A percentile compares a stretch with the other conserved stretches of the same genome.
Conservation (phyloP, 2,329 filamentous ascomycete species). For the Aspergillus tamarii region DNA sequence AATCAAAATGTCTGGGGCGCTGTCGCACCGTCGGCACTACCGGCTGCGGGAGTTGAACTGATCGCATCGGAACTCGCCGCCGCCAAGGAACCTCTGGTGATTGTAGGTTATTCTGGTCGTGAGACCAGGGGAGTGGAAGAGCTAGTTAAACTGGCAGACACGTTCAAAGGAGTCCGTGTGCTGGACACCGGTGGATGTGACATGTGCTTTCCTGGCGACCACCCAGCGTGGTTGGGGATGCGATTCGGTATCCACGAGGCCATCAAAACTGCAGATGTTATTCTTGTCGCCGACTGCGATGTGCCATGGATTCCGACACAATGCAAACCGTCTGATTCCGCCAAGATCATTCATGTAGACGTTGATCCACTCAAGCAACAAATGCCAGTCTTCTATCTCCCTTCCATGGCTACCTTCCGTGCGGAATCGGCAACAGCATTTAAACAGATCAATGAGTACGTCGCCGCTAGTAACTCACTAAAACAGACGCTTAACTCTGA, state of each 20-base stretch:
- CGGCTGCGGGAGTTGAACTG: slow-evolving; percentile 48
- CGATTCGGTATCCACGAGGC: slow-evolving; percentile 73
- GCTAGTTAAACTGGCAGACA: slow-evolving; percentile 52
- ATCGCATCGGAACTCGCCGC: slow-evolving; percentile 49
- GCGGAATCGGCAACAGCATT: slow-evolving; percentile 68
- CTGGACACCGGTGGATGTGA: slow-evolving; percentile 58
- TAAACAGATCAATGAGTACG: slow-evolving; percentile 68
- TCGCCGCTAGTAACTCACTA: slow-evolving; percentile 53
- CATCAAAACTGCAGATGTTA: slow-evolving; percentile 78
- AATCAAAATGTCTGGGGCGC: slow-evolving; percentile 72
- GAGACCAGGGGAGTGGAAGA: slow-evolving; percentile 46
- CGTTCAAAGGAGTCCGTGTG: slow-evolving; percentile 53
- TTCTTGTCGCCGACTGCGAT: slow-evolving; percentile 84
- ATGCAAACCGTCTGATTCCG: slow-evolving; percentile 59
- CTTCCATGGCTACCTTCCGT: slow-evolving; percentile 66
- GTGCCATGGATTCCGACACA: slow-evolving; percentile 91
- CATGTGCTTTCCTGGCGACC: slow-evolving; percentile 54
- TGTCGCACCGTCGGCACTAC: slow-evolving; percentile 68
- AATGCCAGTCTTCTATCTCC: slow-evolving; percentile 74
- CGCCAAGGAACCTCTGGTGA: slow-evolving; percentile 53
- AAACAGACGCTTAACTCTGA: slow-evolving; percentile 46
- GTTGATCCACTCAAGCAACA: slow-evolving; percentile 70
- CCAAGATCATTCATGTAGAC: slow-evolving; percentile 68
- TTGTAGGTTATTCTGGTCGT: slow-evolving; percentile 56
- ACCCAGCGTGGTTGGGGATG: slow-evolving; percentile 66